Base-by-base conservation (phyloP, 106 monocot species). In the Amphibolis antarctica region DNA sequence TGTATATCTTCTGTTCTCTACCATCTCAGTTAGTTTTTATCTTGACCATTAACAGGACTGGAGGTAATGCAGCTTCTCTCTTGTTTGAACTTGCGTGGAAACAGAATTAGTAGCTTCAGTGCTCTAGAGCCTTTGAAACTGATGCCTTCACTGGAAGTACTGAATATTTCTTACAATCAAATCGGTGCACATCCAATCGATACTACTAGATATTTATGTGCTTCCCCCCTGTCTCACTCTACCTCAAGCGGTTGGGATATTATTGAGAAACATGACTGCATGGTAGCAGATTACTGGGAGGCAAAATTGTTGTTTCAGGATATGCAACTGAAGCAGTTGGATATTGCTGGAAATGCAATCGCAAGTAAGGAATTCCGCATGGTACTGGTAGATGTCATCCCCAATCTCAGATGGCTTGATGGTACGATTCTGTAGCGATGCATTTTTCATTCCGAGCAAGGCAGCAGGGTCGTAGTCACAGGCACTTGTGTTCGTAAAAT, bases 51-150 rank as follows among this genome's bases (percentile, higher is more conserved):
- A 43, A 25, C 23, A 98, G 96, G 96, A 71, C 65, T 98, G 63
- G 96, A 98, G 66, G 87, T 82, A 31, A 64, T 98, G 69, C 90
- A 98, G 60, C 79, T 80, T 66, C 96, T 91, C 13, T 61, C 64
- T 23, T 82, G 79, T 63, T 73, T 98, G 70, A 98, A 85, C 64
- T 67, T 98, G 13, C 70, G 82, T 22, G 56, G 80, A 67, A 98
- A 98, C 57, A 73, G 70, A 44, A 78, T 98, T 62, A 63, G 56
- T 55, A 85, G 82, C 72, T 79, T 90, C 64, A 72, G 86, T 60
- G 67, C 96, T 56, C 74, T 98, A 57, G 80, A 76, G 46, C 87
- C 96, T 58, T 76, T 98, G 51, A 87, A 79, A 50, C 66, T 63
- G 46, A 55, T 87, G 17, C 53, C 23, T 28, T 82, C 67, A 19